Conservation (phyloP, 345 rosid species). For the Melaleuca quinquenervia region DNA sequence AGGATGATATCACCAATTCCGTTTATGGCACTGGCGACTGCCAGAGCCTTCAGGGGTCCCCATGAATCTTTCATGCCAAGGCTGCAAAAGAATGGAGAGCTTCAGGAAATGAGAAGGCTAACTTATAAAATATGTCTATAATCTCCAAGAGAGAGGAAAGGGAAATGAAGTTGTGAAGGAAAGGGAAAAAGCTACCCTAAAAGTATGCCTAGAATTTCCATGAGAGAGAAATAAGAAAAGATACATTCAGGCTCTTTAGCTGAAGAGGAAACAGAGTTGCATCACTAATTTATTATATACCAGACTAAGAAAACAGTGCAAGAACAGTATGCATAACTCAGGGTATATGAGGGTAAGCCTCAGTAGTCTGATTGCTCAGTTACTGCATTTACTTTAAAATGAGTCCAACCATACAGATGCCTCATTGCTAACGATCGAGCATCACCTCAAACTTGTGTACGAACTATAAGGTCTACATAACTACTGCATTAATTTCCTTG, state of each 20-base stretch:
- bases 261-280: not conserved
- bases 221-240: not conserved
- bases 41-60: constrained; percentile 90
- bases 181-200: not conserved
- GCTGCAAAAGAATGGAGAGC: constrained; percentile 18
- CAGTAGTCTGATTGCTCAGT: not conserved
- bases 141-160: not conserved
- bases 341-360: not conserved
- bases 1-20: constrained; percentile 65
- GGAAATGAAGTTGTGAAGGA: not conserved
- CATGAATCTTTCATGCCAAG: constrained; percentile 99
- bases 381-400: not conserved
- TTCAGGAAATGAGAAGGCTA: not conserved
- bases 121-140: not conserved
- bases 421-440: not conserved
- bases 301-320: not conserved
- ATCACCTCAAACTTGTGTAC: not conserved
- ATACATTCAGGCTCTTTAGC: not conserved
- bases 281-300: not conserved
- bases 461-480: not conserved
- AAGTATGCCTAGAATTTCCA: not conserved
- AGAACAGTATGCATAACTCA: not conserved
- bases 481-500: not conserved
- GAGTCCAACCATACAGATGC: not conserved
- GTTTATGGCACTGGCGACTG: constrained; percentile 63